These are phyloP conservation scores for Epichloe aotearoae DNA, from an alignment of 2,329 filamentous ascomycete species.

Conservation along the genomic window DNA sequence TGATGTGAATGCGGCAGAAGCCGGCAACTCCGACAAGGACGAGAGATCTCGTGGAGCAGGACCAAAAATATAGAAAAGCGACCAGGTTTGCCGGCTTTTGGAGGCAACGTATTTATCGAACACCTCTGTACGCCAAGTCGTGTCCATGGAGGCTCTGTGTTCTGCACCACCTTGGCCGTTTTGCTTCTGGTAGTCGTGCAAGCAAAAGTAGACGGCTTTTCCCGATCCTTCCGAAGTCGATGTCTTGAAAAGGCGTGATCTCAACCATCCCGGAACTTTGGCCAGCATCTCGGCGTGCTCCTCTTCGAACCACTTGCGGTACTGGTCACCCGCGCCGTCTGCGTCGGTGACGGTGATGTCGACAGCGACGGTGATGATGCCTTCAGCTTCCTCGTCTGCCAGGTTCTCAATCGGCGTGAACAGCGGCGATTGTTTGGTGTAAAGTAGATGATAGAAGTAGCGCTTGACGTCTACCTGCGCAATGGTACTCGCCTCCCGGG, in stretches of 20 bases:
- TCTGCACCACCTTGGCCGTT: conserved; percentile 56
- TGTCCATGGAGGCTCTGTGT: conserved; percentile 48
- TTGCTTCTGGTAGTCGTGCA: conserved; percentile 58
- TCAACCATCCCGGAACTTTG: conserved; percentile 66
- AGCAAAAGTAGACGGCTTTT: conserved; percentile 42
- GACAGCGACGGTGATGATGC: conserved; percentile 49
- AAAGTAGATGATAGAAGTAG: conserved; percentile 55
- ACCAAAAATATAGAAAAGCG: conserved; percentile 70
- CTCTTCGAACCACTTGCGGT: conserved; percentile 57
- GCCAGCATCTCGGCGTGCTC: conserved; percentile 62
- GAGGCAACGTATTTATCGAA: conserved; percentile 43
- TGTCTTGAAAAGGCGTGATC: conserved; percentile 57
- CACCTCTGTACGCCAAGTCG: conserved; percentile 47
- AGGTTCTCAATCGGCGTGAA: conserved; percentile 49
- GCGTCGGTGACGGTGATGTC: conserved; percentile 39
- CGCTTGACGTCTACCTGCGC: conserved; percentile 51
- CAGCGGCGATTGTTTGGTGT: conserved; percentile 37
- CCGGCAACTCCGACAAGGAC: conserved; percentile 37
- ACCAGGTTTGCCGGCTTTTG: conserved; percentile 48
- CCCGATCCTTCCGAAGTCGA: conserved; percentile 44
- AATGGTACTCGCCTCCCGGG: conserved; percentile 40
- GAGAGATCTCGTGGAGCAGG: conserved; percentile 56
- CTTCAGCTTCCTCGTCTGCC: conserved; percentile 43
- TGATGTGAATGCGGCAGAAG: conserved; percentile 36
- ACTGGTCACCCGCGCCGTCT: conserved; percentile 37